A percentile compares a stretch with the other conserved stretches of the same genome.
phyloP scores from a whole-genome alignment of 768 basidiomycete species.

The Boletus tomentosulus region DNA sequence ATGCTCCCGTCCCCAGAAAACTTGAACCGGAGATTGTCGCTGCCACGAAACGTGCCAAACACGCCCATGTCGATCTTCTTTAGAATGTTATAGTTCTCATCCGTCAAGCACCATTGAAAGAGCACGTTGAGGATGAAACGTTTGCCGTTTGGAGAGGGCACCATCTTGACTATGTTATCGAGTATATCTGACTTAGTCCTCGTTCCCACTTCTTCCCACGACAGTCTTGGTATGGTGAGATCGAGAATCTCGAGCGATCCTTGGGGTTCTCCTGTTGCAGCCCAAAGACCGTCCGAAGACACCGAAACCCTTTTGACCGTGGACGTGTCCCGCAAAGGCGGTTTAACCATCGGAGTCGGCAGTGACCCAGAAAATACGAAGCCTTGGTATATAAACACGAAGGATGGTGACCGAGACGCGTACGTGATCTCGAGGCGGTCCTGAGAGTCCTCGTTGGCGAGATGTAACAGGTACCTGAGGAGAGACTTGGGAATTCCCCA shows the following conservation, averaged over 20 bases:
- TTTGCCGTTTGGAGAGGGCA: conserved; percentile 8
- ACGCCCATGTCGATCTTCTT: conserved; percentile 9
- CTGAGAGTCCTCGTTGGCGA: background rate
- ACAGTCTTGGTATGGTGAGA: background rate
- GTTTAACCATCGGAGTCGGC: background rate
- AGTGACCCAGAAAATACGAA: background rate
- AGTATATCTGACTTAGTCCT: background rate
- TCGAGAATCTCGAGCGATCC: background rate
- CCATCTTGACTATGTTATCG: background rate
- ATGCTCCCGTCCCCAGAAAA: conserved; percentile 9
- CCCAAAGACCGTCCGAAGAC: conserved; percentile 19
- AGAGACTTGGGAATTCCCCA: conserved; percentile 1
- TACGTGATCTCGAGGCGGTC: background rate
- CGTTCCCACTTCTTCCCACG: conserved; percentile 8
- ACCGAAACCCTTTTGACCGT: conserved; percentile 5
- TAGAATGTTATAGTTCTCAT: background rate
- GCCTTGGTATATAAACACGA: background rate
- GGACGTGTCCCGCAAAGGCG: background rate
- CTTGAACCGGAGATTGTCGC: background rate
- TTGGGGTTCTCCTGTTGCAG: background rate
- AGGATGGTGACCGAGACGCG: conserved; percentile 5
- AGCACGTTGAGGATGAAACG: conserved; percentile 1
- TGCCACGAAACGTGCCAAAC: background rate
- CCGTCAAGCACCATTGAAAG: conserved; percentile 2
- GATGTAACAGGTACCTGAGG: background rate